Conservation (phyloP, 495 filamentous ascomycete species). For the Penicillium coffeae region DNA sequence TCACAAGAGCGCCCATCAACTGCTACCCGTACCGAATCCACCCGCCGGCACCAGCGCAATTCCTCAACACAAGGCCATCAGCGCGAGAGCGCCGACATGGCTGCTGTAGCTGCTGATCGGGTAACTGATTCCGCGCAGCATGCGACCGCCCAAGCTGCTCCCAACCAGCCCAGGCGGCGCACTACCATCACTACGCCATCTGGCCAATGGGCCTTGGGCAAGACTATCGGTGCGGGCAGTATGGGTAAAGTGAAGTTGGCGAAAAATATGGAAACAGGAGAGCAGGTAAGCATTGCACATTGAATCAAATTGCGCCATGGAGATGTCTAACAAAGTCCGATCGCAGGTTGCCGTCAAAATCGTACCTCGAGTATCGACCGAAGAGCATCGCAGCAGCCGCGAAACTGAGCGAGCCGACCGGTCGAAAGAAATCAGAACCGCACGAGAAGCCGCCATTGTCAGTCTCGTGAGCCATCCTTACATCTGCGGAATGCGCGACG, state of each 20-base stretch:
- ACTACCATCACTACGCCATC: constrained; percentile 80
- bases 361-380: constrained; percentile 82
- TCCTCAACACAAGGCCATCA: constrained; percentile 43
- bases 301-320: not conserved
- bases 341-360: constrained; percentile 93
- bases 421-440: constrained; percentile 95
- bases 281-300: constrained; percentile 57
- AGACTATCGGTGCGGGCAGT: constrained; percentile 95
- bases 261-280: constrained; percentile 72
- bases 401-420: constrained; percentile 86
- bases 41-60: constrained; percentile 39
- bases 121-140: constrained; percentile 41
- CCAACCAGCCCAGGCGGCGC: constrained; percentile 60
- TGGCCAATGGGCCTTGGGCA: constrained; percentile 88
- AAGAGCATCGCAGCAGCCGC: constrained; percentile 74
- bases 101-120: constrained; percentile 39
- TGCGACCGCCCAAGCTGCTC: constrained; percentile 35
- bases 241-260: constrained; percentile 96
- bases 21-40: constrained; percentile 50
- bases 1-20: constrained; percentile 45
- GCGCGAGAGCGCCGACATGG: constrained; percentile 56
- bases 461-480: constrained; percentile 93
- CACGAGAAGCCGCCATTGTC: constrained; percentile 94
- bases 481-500: constrained; percentile 94
- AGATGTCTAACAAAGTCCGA: not conserved